These are phyloP conservation scores for Pythium aquatile DNA, from an alignment of 352 stramenopile species.

Conservation along the genomic window DNA sequence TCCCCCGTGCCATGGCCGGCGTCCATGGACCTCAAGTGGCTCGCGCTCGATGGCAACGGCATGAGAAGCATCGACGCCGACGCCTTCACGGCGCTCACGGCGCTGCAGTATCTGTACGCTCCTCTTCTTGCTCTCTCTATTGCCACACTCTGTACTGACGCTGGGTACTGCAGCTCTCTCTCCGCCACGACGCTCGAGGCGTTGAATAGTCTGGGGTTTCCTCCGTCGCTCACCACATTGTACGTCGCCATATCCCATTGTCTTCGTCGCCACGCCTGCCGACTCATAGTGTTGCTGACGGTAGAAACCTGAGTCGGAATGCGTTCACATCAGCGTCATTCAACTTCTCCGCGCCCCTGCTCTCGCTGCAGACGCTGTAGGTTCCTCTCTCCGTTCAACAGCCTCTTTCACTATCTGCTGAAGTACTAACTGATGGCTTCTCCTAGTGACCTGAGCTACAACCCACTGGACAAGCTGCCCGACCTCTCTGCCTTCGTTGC, in stretches of 20 bases:
- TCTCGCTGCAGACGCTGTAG: conserved; percentile 48
- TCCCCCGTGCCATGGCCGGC: conserved; percentile 40
- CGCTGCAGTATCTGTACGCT: conserved; percentile 56
- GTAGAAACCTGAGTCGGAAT: conserved; percentile 53
- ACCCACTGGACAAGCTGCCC: conserved; percentile 49
- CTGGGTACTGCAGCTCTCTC: conserved; percentile 35
- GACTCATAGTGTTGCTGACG: background rate
- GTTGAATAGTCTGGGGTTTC: conserved; percentile 28
- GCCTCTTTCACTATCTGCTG: background rate
- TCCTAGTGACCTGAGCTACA: conserved; percentile 56
- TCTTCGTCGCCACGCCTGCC: too few species aligned
- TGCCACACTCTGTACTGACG: background rate
- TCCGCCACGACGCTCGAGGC: conserved; percentile 39
- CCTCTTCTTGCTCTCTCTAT: background rate
- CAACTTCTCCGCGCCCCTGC: conserved; percentile 50
- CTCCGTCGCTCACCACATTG: conserved; percentile 42
- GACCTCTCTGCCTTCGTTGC: conserved; percentile 43
- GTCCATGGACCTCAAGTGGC: conserved; percentile 46
- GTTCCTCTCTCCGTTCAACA: background rate
- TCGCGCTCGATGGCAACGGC: conserved; percentile 55
- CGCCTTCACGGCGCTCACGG: conserved; percentile 43
- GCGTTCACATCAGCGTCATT: conserved; percentile 39
- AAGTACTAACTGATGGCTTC: conserved; percentile 5
- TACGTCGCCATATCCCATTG: conserved; percentile 13
- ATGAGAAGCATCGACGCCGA: conserved; percentile 34